Conservation (phyloP, 2,329 filamentous ascomycete species). For the Penicillium sp. region DNA sequence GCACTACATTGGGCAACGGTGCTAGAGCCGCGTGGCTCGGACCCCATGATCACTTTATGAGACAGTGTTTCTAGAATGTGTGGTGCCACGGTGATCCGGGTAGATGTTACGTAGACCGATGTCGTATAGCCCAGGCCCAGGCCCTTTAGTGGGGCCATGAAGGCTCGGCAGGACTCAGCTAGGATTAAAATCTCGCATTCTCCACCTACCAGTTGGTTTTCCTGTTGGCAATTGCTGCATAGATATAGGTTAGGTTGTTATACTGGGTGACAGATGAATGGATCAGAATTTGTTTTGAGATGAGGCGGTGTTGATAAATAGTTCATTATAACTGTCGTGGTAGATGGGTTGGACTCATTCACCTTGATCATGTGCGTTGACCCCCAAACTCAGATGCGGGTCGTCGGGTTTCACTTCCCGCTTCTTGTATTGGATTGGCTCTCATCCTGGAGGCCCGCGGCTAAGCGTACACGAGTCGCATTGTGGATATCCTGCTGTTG, state of each 20-base stretch:
- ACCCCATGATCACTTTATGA: background rate
- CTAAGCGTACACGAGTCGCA: background rate
- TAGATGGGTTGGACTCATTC: background rate
- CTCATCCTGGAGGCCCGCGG: background rate
- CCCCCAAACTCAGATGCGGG: background rate
- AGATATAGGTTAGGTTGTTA: background rate
- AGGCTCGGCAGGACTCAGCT: background rate
- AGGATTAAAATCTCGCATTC: background rate
- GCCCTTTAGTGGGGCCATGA: background rate
- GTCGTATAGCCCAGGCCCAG: background rate
- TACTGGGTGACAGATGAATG: background rate
- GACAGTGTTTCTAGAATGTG: too few relatives aligned
- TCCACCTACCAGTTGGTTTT: background rate
- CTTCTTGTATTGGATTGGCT: background rate
- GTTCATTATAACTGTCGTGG: background rate
- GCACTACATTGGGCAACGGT: background rate
- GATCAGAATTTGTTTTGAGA: background rate
- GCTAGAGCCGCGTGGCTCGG: background rate
- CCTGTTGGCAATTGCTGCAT: background rate
- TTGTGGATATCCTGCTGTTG: background rate
- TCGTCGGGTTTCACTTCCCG: background rate
- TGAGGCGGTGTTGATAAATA: background rate
- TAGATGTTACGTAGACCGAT: too few relatives aligned
- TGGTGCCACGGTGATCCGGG: too few relatives aligned
- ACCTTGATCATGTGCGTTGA: background rate